A percentile compares a stretch with the other conserved stretches of the same genome.
Conservation (phyloP, 2,329 filamentous ascomycete species). For the Fusarium guadeloupense region DNA sequence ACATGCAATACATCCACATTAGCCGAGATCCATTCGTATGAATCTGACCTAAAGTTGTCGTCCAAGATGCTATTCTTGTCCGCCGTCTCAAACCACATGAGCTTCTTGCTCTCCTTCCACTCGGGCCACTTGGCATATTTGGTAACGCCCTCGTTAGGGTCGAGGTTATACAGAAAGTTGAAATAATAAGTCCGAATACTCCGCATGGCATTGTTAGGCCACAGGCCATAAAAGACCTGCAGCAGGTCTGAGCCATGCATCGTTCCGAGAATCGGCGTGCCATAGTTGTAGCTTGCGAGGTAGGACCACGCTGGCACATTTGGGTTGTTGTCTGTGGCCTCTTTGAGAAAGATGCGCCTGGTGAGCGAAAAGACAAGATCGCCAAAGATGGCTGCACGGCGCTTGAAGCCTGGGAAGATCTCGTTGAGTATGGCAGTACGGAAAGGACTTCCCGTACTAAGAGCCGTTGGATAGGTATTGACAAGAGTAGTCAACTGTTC, state of each 20-base stretch:
- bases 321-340: constrained; percentile 58
- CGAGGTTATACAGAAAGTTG: constrained; percentile 74
- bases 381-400: constrained; percentile 77
- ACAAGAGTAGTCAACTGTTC: constrained; percentile 66
- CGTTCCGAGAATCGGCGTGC: constrained; percentile 76
- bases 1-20: constrained; percentile 42
- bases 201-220: constrained; percentile 68
- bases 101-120: constrained; percentile 55
- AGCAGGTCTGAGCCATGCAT: constrained; percentile 77
- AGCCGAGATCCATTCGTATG: constrained; percentile 40
- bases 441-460: constrained; percentile 74
- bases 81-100: constrained; percentile 58
- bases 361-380: constrained; percentile 79
- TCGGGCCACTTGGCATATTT: constrained; percentile 53
- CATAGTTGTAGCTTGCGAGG: constrained; percentile 75
- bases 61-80: constrained; percentile 45
- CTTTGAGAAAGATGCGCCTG: constrained; percentile 69
- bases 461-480: constrained; percentile 66
- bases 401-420: constrained; percentile 80
- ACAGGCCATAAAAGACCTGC: constrained; percentile 72
- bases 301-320: constrained; percentile 78
- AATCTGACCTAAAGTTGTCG: constrained; percentile 52
- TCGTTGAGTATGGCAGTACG: constrained; percentile 74
- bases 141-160: constrained; percentile 69
- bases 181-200: constrained; percentile 75